Base-by-base conservation (phyloP, 495 filamentous ascomycete genomes). In the Xylaria longipes region DNA sequence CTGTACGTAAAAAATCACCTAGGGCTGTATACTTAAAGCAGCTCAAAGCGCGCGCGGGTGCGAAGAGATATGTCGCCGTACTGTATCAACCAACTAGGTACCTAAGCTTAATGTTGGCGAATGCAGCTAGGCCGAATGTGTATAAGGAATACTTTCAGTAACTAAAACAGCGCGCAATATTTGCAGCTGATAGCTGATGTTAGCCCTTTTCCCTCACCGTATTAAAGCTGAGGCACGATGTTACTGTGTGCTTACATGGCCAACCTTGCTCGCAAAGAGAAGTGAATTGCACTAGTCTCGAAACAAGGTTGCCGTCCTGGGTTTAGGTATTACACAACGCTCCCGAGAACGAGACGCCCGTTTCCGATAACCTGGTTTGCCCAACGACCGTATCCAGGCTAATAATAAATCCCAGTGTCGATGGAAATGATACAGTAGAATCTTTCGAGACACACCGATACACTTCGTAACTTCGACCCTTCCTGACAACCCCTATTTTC, bases 291-390 rank as follows among this genome's bases (percentile, higher is more conserved):
- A 25, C 29, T 37, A 31, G 11, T 48, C 12, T 5, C 52, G 29
- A 22, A 45, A 52, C 63, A 52, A 66, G 63, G 43, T 66, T 52
- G 25, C 31, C 20, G 45, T 60, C 31, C 11, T n/a, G 27, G 50
- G 31, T 60, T 22, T 14, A 60, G 20, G 31, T 8, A 60, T 60
- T 41, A 29, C 61, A 29, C 12, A 9, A 48, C 39, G 27, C 14
- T 45, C 43, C 27, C 39, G 43, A 52, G 15, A 35, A 14, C 48
- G 65, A 67, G 29, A 56, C 35, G 56, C 60, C 33, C 65, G 52
- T 64, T 64, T 70, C 68, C 68, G 68, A 64, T 54, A 43, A 70
- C 58, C 68, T 64, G 68, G 68, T 52, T 70, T 64, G 46, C 15
- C 45, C 33, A 68, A 45, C 65, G 50, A 39, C 37, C 35, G 37